Evolutionary conservation across 1,139 yeast genomes (phyloP), one percentile per base, ranked within the genome.

Genomic region (Taiozyma sp.): DNA sequence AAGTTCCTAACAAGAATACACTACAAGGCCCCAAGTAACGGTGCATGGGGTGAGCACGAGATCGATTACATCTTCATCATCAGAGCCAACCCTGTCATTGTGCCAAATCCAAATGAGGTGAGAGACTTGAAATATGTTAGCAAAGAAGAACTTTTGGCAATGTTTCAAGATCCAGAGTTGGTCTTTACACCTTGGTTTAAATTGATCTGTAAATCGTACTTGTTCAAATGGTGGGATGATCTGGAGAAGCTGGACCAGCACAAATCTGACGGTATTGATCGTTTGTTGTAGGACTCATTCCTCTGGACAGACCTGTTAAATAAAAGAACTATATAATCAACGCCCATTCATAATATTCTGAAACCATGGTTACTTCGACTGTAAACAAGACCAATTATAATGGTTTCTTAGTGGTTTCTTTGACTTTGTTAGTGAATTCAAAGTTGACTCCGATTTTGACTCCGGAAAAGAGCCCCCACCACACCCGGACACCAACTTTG

Each of bases 171-270:
- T 65, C 63, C 72, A 19, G 54, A 63, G 4, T 74, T 87, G 57
- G 78, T 80, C 22, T 95, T 93, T 70, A 93, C 99, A 7, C 99
- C 99, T 12, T 93, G 99, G 99, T 93, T 93, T 75, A 91, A 90
- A 70, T 80, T 93, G 59, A 93, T 93, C 61, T 95, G 99, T 68
- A 91, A 93, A 65, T 83, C 88, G 48, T 89, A 89, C 65, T 75
- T 93, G 65, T 93, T 88, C 74, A 78, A 87, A 59, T 93, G 99
- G 99, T 93, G 99, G 99, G 78, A 76, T 47, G 78, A 81, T 57
- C 74, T 92, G 58, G 84, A 81, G 63, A 71, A 78, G 55, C 57
- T 72, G 50, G 65, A 67, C 1, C 46, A 58, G 13, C 55, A 52
- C 47, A 51, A 52, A 49, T 52, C 55, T 40, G 57, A 58, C 8